These are phyloP conservation scores for Porphyrellus cyaneotinctus DNA, from an alignment of 768 basidiomycete species.

Conservation along the genomic window DNA sequence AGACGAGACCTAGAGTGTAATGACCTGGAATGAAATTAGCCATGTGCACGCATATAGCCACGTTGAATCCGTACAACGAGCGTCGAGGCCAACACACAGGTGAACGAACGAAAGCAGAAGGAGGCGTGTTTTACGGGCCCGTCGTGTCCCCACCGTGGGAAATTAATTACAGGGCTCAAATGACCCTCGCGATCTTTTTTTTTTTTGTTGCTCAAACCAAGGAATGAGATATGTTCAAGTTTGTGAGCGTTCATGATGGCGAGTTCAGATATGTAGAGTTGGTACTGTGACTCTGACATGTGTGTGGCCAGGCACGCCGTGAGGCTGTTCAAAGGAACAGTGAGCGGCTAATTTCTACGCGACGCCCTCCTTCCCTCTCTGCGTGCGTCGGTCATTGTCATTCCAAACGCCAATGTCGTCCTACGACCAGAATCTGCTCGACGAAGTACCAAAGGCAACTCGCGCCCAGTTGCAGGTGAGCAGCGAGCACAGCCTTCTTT, in stretches of 20 bases:
- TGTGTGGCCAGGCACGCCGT: conserved; percentile 18
- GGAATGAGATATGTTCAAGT: background rate
- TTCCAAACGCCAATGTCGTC: conserved; percentile 21
- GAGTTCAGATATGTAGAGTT: background rate
- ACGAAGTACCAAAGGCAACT: conserved; percentile 39
- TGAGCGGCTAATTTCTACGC: conserved; percentile 20
- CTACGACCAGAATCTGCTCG: conserved; percentile 41
- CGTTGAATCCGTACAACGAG: background rate
- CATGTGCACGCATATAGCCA: background rate
- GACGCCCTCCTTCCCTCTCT: background rate
- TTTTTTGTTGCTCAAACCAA: background rate
- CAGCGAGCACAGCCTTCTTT: conserved; percentile 20
- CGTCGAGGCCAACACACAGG: background rate
- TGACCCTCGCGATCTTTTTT: background rate
- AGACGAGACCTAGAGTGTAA: conserved; percentile 5
- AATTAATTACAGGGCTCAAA: background rate
- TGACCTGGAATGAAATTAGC: conserved; percentile 9
- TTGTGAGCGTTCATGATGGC: background rate
- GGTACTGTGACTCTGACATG: no score
- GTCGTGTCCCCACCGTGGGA: conserved; percentile 10
- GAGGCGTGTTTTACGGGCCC: background rate
- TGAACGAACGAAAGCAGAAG: conserved; percentile 4
- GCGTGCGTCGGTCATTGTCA: no score
- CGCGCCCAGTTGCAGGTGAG: conserved; percentile 41
- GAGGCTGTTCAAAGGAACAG: conserved; percentile 23